These are phyloP conservation scores for Neofusicoccum sp. DNA, from an alignment of 2,329 filamentous ascomycete species.

Conservation along the genomic window DNA sequence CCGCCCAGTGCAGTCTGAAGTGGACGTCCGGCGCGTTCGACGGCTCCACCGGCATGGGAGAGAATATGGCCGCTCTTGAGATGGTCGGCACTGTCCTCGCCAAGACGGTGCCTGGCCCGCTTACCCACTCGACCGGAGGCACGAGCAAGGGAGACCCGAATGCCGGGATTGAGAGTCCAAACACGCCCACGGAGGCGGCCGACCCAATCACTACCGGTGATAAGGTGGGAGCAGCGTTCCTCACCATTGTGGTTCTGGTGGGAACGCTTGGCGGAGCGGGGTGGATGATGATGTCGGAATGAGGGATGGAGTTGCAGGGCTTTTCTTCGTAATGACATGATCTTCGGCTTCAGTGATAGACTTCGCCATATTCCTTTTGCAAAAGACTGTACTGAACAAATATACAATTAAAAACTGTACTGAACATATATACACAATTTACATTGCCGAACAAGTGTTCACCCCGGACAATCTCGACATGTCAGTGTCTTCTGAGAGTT, in stretches of 20 bases:
- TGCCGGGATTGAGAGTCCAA: constrained; percentile 23
- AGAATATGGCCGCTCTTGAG: constrained; percentile 54
- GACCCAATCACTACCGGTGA: constrained; percentile 37
- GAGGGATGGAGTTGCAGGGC: too few relatives aligned
- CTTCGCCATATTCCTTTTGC: too few relatives aligned
- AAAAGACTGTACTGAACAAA: too few relatives aligned
- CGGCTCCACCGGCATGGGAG: constrained; percentile 43
- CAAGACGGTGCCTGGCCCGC: constrained; percentile 30
- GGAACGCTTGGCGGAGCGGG: constrained; percentile 16
- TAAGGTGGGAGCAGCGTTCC: constrained; percentile 39
- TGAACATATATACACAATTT: too few relatives aligned
- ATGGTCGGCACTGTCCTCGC: constrained; percentile 49
- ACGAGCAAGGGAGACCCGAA: constrained; percentile 47
- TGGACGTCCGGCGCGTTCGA: constrained; percentile 48
- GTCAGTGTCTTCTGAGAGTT: too few relatives aligned
- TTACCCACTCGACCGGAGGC: constrained; percentile 52
- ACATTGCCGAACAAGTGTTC: too few relatives aligned
- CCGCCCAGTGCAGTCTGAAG: constrained; percentile 46
- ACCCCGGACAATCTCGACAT: too few relatives aligned
- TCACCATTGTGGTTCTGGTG: constrained; percentile 9
- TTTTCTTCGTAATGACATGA: too few relatives aligned
- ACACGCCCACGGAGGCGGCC: constrained; percentile 20
- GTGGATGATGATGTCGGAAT: constrained; percentile 27
- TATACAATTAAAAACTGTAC: too few relatives aligned
- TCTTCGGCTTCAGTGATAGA: too few relatives aligned